phyloP scores from a whole-genome alignment of 208 protist genomes.

The Trichomonas tenax region DNA sequence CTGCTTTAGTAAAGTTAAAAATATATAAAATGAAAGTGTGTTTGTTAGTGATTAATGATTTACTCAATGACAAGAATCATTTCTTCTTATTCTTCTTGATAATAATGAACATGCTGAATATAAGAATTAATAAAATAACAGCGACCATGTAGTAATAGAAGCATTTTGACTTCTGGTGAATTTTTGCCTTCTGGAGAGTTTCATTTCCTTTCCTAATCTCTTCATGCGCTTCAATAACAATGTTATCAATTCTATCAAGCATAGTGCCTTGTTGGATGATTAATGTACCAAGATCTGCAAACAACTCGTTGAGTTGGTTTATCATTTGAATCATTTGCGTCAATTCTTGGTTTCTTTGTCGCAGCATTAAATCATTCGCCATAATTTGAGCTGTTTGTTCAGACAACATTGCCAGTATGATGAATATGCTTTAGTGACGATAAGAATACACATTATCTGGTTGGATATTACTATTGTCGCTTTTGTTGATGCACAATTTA shows the following conservation, averaged over 20 bases:
- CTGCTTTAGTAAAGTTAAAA: too few species aligned
- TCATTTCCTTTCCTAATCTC: background rate
- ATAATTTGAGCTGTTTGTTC: background rate
- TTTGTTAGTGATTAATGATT: too few species aligned
- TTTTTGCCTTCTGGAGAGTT: background rate
- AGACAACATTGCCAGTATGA: too few species aligned
- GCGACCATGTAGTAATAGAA: background rate
- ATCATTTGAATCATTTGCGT: background rate
- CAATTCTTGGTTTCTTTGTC: background rate
- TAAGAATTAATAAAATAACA: background rate
- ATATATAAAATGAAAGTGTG: too few species aligned
- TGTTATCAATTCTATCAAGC: background rate
- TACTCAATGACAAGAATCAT: too few species aligned
- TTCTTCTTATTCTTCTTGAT: background rate
- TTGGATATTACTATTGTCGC: too few species aligned
- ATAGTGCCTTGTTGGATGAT: background rate
- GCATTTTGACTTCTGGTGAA: background rate
- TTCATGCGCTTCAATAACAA: background rate
- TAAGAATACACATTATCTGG: too few species aligned
- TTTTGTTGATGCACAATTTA: too few species aligned
- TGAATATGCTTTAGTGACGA: too few species aligned
- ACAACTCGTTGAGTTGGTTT: background rate
- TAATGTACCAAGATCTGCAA: background rate
- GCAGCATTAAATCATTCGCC: background rate
- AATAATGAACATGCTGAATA: background rate